These are phyloP conservation scores for Termitomyces sp. DNA, from an alignment of 768 basidiomycete genomes.

Conservation along the genomic window DNA sequence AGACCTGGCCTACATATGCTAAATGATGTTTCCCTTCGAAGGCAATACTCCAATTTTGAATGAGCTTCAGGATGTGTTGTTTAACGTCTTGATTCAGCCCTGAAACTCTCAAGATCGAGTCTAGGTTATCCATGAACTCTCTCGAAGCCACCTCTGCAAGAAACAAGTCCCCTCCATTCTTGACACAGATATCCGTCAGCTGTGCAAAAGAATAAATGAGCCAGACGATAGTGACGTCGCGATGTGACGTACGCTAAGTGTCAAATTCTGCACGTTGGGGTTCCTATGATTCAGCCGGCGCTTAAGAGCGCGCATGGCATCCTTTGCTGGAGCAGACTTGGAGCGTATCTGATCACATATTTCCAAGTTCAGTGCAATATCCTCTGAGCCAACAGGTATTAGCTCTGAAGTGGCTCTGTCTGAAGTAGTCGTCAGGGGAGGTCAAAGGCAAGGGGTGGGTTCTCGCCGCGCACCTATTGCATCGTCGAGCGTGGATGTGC, in stretches of 20 bases:
- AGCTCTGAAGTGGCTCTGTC: slow-evolving; percentile 95
- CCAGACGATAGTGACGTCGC: background rate
- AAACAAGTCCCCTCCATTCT: slow-evolving; percentile 96
- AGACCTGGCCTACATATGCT: slow-evolving; percentile 74
- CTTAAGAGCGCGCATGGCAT: slow-evolving; percentile 87
- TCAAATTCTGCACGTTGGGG: slow-evolving; percentile 88
- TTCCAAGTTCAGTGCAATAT: slow-evolving; percentile 91
- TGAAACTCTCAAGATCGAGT: slow-evolving; percentile 81
- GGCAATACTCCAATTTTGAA: slow-evolving; percentile 94
- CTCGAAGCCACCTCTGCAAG: slow-evolving; percentile 79
- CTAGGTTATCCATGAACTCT: slow-evolving; percentile 92
- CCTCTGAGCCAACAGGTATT: slow-evolving; percentile 77
- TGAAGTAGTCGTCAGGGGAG: slow-evolving; percentile 28
- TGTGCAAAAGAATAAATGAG: slow-evolving; percentile 26
- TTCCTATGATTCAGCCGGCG: slow-evolving; percentile 90
- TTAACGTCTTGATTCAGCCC: slow-evolving; percentile 79
- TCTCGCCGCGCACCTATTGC: slow-evolving; percentile 60
- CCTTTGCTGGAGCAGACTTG: slow-evolving; percentile 80
- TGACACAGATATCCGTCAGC: slow-evolving; percentile 90
- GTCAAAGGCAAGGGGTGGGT: background rate
- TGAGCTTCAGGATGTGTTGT: slow-evolving; percentile 65
- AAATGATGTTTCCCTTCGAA: slow-evolving; percentile 80
- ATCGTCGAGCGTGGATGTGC: slow-evolving; percentile 78
- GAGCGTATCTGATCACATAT: slow-evolving; percentile 97
- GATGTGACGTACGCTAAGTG: slow-evolving; percentile 68